phyloP scores from a whole-genome alignment of 139 green algal species.

The Deuterostichococcus epilithicus region DNA sequence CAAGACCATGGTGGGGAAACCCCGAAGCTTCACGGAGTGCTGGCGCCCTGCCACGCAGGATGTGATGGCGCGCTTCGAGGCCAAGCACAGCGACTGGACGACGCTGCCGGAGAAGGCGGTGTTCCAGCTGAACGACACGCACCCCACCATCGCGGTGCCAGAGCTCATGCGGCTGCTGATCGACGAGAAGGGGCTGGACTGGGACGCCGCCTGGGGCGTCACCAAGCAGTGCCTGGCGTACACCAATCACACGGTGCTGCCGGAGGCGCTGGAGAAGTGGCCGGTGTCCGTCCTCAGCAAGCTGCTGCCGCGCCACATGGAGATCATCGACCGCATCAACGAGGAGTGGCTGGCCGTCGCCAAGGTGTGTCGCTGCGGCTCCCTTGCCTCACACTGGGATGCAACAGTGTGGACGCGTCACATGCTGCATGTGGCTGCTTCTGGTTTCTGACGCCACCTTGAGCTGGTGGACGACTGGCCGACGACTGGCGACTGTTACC shows the following conservation, averaged over 20 bases:
- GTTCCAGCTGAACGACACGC: slow-evolving; percentile 99
- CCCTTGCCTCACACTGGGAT: slow-evolving; percentile 9
- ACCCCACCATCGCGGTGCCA: slow-evolving; percentile 94
- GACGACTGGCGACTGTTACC: no score
- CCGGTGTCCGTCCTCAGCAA: slow-evolving; percentile 81
- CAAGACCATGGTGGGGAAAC: background rate
- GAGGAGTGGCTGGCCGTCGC: slow-evolving; percentile 30
- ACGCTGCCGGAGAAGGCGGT: slow-evolving; percentile 73
- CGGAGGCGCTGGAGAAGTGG: slow-evolving; percentile 99
- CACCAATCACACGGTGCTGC: slow-evolving; percentile 99
- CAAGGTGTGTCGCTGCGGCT: background rate
- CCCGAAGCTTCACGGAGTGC: background rate
- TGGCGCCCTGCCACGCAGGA: slow-evolving; percentile 38
- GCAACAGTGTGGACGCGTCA: no score
- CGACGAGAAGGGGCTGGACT: slow-evolving; percentile 87
- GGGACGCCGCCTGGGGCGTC: slow-evolving; percentile 83
- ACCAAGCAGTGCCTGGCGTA: slow-evolving; percentile 82
- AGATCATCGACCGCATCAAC: slow-evolving; percentile 91
- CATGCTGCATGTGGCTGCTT: no score
- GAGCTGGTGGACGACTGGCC: no score
- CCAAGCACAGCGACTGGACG: slow-evolving; percentile 54
- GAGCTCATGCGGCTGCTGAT: slow-evolving; percentile 97
- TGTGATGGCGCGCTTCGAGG: slow-evolving; percentile 60
- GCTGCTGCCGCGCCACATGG: slow-evolving; percentile 94
- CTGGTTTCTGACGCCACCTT: no score